Percentiles rank a stretch among this genome's conserved stretches.
phyloP scores from a whole-genome alignment of 2,329 filamentous ascomycete genomes.

The Amauroascus niger region DNA sequence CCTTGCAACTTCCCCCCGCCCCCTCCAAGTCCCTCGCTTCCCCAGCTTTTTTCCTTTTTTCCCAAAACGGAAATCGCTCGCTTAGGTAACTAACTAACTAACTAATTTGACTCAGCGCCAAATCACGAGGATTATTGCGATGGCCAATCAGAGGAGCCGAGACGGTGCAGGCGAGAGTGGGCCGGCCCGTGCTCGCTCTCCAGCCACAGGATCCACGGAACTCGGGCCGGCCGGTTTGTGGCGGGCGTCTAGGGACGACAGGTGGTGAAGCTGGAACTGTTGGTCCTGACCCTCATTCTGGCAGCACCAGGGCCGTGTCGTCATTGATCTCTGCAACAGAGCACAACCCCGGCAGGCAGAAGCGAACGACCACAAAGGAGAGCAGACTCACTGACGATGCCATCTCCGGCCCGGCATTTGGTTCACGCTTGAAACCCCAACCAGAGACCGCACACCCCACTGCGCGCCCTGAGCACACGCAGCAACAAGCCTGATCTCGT shows the following conservation, averaged over 20 bases:
- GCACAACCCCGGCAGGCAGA: background rate
- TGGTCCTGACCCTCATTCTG: background rate
- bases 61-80: too few species aligned
- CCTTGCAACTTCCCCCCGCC: too few species aligned
- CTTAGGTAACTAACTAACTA: background rate
- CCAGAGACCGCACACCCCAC: background rate
- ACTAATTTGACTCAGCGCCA: too few species aligned
- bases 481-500: background rate
- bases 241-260: too few species aligned
- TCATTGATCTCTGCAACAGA: background rate
- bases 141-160: conserved; percentile 7
- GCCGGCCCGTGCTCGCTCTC: background rate
- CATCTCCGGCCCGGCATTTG: background rate
- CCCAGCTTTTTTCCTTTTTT: too few species aligned
- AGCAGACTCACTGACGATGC: background rate
- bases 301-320: background rate
- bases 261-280: background rate
- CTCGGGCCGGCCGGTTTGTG: too few species aligned
- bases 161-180: background rate
- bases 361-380: background rate
- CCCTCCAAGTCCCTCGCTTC: too few species aligned
- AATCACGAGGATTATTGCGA: too few species aligned
- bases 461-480: conserved; percentile 8
- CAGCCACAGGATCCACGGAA: background rate
- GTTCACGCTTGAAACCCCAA: background rate